phyloP scores from a whole-genome alignment of 192 early-diverging fungal species.

The Podila clonocystis region DNA sequence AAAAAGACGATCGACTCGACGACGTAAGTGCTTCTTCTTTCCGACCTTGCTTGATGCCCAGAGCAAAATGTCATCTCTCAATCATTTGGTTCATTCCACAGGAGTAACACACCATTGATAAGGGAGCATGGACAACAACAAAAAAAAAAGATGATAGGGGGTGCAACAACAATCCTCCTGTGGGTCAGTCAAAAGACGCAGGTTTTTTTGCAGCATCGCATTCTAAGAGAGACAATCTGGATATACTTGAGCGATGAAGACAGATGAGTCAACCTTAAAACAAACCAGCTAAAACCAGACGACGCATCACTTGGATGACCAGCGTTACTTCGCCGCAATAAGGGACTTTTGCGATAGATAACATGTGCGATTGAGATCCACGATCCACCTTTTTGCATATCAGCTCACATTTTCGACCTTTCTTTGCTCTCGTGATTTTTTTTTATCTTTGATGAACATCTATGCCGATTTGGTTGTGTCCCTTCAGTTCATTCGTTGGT shows the following conservation, averaged over 20 bases:
- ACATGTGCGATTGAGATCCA: too few species aligned
- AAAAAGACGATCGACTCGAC: constrained; percentile 85
- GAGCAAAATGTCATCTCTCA: too few species aligned
- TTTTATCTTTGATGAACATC: background rate
- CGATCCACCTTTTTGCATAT: background rate
- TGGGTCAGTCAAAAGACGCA: too few species aligned
- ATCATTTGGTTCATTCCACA: background rate
- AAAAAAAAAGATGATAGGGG: constrained; percentile 1
- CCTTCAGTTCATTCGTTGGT: constrained; percentile 78
- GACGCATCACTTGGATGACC: too few species aligned
- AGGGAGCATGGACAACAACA: background rate
- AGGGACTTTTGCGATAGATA: background rate
- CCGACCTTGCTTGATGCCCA: background rate
- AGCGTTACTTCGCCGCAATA: too few species aligned
- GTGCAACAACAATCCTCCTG: too few species aligned
- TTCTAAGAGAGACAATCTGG: too few species aligned
- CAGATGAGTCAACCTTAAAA: constrained; percentile 1
- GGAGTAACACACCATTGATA: background rate
- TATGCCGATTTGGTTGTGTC: constrained; percentile 5
- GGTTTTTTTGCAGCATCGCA: too few species aligned
- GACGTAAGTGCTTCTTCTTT: constrained; percentile 58
- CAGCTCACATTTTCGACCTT: background rate
- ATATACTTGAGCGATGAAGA: too few species aligned
- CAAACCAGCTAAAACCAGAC: too few species aligned
- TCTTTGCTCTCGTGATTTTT: constrained; percentile 4